These are phyloP conservation scores for Puccinia hordei DNA, from an alignment of 1,284 basidiomycete genomes.

Conservation along the genomic window DNA sequence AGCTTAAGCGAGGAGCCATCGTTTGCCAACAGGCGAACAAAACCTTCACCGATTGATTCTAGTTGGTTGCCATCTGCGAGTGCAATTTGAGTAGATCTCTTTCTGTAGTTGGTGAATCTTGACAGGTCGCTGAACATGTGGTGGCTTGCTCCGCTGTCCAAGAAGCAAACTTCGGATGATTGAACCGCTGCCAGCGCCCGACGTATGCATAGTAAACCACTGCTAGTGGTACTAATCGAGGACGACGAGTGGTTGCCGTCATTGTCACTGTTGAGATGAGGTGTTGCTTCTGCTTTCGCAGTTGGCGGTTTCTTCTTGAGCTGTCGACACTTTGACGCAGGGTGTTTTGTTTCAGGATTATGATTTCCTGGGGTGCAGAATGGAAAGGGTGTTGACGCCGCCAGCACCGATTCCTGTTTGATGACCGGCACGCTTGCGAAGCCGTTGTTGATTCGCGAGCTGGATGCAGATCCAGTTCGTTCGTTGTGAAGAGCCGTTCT, in stretches of 20 bases:
- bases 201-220: too few relatives aligned
- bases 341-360: not conserved
- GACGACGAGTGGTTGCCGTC: not conserved
- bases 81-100: too few relatives aligned
- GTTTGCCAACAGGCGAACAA: too few relatives aligned
- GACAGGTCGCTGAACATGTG: conserved; percentile 7
- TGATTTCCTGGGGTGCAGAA: not conserved
- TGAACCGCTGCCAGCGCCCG: not conserved
- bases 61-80: too few relatives aligned
- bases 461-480: not conserved
- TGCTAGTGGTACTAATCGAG: not conserved
- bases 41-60: too few relatives aligned
- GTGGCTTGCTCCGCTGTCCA: not conserved
- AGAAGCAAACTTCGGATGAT: not conserved
- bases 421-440: not conserved
- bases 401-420: not conserved
- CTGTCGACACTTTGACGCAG: not conserved
- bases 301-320: not conserved
- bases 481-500: not conserved
- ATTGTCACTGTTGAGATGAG: not conserved
- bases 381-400: not conserved
- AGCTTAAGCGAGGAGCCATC: too few relatives aligned
- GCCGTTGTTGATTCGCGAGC: too few relatives aligned
- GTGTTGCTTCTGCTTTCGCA: too few relatives aligned
- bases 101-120: not conserved